These are phyloP conservation scores for Leishmania aethiopica DNA, from an alignment of 208 protist species.

Conservation along the genomic window DNA sequence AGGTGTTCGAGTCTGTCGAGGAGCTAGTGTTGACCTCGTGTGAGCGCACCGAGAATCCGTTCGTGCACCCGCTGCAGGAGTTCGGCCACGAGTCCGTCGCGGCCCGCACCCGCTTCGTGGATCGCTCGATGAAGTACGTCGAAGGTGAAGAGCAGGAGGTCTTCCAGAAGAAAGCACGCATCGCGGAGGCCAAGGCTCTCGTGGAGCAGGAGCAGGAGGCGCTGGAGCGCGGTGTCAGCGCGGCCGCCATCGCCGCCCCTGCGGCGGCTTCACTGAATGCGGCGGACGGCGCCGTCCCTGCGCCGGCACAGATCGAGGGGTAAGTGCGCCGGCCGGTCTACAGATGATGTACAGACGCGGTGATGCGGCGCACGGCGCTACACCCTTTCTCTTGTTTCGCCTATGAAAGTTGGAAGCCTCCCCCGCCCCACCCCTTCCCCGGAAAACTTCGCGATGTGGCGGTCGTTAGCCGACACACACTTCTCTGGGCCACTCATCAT, in stretches of 20 bases:
- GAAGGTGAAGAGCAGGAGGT: conserved; percentile 82
- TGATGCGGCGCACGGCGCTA: background rate
- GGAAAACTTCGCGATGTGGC: background rate
- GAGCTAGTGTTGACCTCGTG: conserved; percentile 48
- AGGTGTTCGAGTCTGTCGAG: conserved; percentile 81
- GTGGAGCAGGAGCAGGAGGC: conserved; percentile 65
- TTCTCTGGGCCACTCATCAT: background rate
- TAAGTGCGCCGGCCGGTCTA: background rate
- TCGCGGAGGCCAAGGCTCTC: conserved; percentile 63
- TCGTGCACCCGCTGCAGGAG: conserved; percentile 85
- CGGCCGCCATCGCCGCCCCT: conserved; percentile 12
- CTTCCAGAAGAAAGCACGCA: conserved; percentile 52
- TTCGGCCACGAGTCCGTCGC: conserved; percentile 67
- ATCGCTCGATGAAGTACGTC: conserved; percentile 78
- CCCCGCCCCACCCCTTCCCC: background rate
- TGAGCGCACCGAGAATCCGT: conserved; percentile 42
- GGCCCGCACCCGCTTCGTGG: conserved; percentile 69
- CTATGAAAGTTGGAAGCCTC: background rate
- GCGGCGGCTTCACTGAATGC: conserved; percentile 1
- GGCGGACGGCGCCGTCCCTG: background rate
- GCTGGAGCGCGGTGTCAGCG: conserved; percentile 48
- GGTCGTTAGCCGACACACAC: background rate
- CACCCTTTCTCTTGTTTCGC: background rate
- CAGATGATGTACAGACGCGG: background rate
- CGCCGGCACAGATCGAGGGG: conserved; percentile 7